Evolutionary conservation across 2,329 filamentous ascomycete species (phyloP), one percentile per base, ranked within the genome.

Genomic region (Lachnellula cervina): DNA sequence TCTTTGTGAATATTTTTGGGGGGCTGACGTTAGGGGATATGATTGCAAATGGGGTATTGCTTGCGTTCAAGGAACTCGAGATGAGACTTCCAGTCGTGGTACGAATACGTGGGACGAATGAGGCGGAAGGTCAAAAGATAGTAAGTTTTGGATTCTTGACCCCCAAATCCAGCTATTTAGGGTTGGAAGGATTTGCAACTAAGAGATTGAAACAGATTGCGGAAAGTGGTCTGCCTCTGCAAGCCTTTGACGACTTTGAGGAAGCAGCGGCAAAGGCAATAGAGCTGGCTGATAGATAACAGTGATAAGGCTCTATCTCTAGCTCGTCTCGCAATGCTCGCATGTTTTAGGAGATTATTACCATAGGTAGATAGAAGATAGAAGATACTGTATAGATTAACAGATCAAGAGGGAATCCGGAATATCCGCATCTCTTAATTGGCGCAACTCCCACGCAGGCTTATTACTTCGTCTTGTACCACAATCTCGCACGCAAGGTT

Each of bases 41-140:
- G 88, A 92, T 92, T 69, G 89, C 89, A 0, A 77, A 84, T 55
- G 88, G 88, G 0, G 80, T 93, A 49, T 76, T 92, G 25, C 66
- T 89, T 62, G 88, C 88, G 1, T 90, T 91, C 67, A 77, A 80
- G 59, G 85, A 91, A 66, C 69, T 90, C 52, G 74, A 81, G 8
- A 79, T 87, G 64, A 73, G 70, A n/a, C 77, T 88, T 2, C 88
- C 88, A 0, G 86, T 92, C 0, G 87, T 92, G n/a, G 88, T 92
- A 32, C 78, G 89, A 61, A 78, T 92, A 59, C 77, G 87, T 58
- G 88, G 89, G 7, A 91, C 88, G 14, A 89, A 88, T 63, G 88
- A 92, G 73, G 78, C 80, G 63, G 75, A 81, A 60, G 89, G 87
- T 7, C 84, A 86, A 75, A 79, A 76, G 68, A 81, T 90, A 67